Evolutionary conservation across 2,329 filamentous ascomycete species (phyloP).

Genomic region (Corniculantispora saksenae): DNA sequence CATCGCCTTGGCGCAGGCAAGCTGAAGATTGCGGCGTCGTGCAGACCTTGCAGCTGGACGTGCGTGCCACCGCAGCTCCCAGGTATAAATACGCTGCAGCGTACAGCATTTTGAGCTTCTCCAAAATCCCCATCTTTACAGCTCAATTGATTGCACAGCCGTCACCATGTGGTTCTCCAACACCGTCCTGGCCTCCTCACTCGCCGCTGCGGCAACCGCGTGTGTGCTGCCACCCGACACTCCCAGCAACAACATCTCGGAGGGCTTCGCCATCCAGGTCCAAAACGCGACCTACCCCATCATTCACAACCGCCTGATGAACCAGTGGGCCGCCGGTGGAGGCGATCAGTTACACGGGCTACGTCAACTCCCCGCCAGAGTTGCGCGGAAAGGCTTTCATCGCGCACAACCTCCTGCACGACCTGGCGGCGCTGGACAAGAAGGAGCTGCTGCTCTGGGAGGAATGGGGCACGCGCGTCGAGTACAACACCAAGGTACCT

Average conservation of each 20-base stretch:
- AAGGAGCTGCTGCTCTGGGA: slow-evolving; percentile 16
- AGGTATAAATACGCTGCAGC: not conserved
- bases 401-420: slow-evolving; percentile 1
- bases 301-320: slow-evolving; percentile 40
- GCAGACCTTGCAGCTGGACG: not conserved
- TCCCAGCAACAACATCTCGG: slow-evolving; percentile 34
- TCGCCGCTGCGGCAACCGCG: slow-evolving; percentile 22
- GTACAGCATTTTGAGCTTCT: not conserved
- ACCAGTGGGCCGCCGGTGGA: slow-evolving; percentile 37
- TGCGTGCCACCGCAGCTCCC: not conserved
- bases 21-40: slow-evolving; percentile 1
- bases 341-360: not conserved
- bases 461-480: not conserved
- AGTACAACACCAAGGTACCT: not conserved
- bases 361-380: not conserved
- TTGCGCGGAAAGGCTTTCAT: not conserved
- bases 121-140: not conserved
- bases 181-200: slow-evolving; percentile 25
- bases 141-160: not conserved
- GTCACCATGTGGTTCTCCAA: slow-evolving; percentile 14
- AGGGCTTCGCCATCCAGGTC: slow-evolving; percentile 38
- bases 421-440: slow-evolving; percentile 15
- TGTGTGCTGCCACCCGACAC: slow-evolving; percentile 33
- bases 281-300: slow-evolving; percentile 38
- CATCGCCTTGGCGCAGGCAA: slow-evolving; percentile 1